Base-by-base conservation (phyloP, 306 rosid species). In the Myrica gale region DNA sequence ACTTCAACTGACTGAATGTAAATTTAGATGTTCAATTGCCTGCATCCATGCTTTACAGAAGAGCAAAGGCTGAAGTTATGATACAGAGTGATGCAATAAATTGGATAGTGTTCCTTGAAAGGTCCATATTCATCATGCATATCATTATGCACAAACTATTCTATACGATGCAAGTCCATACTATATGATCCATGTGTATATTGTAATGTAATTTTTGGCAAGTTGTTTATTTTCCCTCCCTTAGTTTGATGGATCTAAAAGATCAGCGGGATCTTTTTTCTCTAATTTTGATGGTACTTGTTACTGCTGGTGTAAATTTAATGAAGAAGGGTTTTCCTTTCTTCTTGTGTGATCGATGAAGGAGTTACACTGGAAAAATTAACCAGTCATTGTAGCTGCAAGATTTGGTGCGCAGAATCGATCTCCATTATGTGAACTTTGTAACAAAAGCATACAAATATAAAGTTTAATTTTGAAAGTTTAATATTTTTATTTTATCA, bases 1-100 rank as follows among this genome's bases (percentile, higher is more conserved):
- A 89, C 84, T 85, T 81, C 84, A 68, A 82, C 84, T 80, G 86
- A 90, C 88, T 73, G 77, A 82, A 73, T 93, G 93, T 91, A 89
- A 84, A 93, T 89, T 86, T 91, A 90, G 89, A 84, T 79, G 81
- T 82, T 84, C 80, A 83, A 82, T 78, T 81, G 84, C 78, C 87
- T 87, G 89, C 74, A 68, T 71, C 81, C 81, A 72, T 61, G 79
- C 81, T 82, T 80, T 23, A 77, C 74, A 71, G 68, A 87, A 58
- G 74, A 79, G 80, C 77, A 84, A 79, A 87, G 62, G 69, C 68
- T 61, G 78, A 78, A 74, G 75, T 78, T 83, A 77, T 82, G 88
- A 77, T 74, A 81, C 72, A 26, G 76, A 76, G 79, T 84, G 88
- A 80, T 81, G 84, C 77, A 73, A 72, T 81, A 84, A 87, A 63